phyloP scores from a whole-genome alignment of 345 rosid species.

The Eucalyptus rudis region DNA sequence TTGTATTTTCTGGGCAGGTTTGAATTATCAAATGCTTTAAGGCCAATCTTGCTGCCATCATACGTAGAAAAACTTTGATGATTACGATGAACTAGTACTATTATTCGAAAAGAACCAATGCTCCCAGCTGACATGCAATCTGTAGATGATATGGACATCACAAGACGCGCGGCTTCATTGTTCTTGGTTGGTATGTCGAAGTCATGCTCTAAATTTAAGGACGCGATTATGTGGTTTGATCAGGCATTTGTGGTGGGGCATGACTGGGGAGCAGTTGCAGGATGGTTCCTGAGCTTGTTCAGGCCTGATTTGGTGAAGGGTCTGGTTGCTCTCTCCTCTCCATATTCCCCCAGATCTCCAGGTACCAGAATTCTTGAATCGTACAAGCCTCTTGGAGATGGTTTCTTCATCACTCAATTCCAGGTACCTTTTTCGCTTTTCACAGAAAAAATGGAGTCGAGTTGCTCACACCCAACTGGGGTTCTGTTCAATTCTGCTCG shows the following conservation, averaged over 20 bases:
- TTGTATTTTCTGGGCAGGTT: background rate
- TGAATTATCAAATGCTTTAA: background rate
- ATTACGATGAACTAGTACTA: background rate
- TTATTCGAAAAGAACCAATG: background rate
- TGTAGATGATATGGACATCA: background rate
- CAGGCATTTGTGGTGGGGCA: conserved; percentile 25
- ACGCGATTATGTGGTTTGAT: conserved; percentile 16
- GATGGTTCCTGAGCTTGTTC: conserved; percentile 32
- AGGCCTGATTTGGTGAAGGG: conserved; percentile 31
- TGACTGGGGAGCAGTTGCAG: conserved; percentile 37
- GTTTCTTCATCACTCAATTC: conserved; percentile 43
- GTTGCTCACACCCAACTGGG: background rate
- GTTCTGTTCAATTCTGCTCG: background rate
- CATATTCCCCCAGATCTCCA: conserved; percentile 36
- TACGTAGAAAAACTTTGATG: background rate
- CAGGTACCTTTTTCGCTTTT: conserved; percentile 25
- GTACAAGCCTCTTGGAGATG: conserved; percentile 28
- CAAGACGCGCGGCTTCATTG: conserved; percentile 7
- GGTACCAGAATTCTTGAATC: conserved; percentile 33
- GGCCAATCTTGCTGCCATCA: background rate
- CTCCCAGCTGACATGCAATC: background rate
- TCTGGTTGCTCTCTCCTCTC: conserved; percentile 22
- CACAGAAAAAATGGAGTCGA: background rate
- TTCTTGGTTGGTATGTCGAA: conserved; percentile 47
- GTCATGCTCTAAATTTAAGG: background rate